phyloP scores from a whole-genome alignment of 345 rosid species.

The Fremontodendron californicum region DNA sequence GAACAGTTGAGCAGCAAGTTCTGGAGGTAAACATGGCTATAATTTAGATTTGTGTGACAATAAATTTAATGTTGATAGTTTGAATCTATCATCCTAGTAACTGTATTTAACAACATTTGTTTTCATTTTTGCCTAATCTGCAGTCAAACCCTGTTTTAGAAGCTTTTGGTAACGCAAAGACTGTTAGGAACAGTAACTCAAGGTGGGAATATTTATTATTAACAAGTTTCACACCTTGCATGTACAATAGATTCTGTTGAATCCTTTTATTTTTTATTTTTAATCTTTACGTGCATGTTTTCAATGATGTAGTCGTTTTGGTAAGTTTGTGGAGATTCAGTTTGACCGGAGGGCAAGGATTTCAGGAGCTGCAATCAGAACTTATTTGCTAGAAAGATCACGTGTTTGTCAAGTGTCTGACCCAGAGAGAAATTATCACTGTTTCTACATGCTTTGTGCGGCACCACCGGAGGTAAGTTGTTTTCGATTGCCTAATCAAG shows the following conservation, averaged over 20 bases:
- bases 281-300: constrained; percentile 16
- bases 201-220: constrained; percentile 48
- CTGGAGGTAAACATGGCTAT: constrained; percentile 62
- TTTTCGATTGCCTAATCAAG: constrained; percentile 8
- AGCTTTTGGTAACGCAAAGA: constrained; percentile 99
- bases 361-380: constrained; percentile 98
- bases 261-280: constrained; percentile 13
- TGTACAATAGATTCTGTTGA: constrained; percentile 8
- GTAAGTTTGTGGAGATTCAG: constrained; percentile 99
- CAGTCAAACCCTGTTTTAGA: constrained; percentile 99
- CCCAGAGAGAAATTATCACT: constrained; percentile 98
- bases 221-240: not conserved
- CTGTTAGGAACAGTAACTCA: constrained; percentile 94
- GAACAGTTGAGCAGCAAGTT: constrained; percentile 97
- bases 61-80: not conserved
- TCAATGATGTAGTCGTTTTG: constrained; percentile 74
- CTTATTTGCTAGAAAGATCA: constrained; percentile 96
- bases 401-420: constrained; percentile 99
- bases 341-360: constrained; percentile 82
- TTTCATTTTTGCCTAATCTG: constrained; percentile 25
- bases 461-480: constrained; percentile 84
- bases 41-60: constrained; percentile 4
- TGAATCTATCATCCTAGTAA: not conserved
- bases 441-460: constrained; percentile 99
- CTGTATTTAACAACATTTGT: not conserved